phyloP scores from a whole-genome alignment of 257 asterid genomes.

The Primulina huaijiensis region DNA sequence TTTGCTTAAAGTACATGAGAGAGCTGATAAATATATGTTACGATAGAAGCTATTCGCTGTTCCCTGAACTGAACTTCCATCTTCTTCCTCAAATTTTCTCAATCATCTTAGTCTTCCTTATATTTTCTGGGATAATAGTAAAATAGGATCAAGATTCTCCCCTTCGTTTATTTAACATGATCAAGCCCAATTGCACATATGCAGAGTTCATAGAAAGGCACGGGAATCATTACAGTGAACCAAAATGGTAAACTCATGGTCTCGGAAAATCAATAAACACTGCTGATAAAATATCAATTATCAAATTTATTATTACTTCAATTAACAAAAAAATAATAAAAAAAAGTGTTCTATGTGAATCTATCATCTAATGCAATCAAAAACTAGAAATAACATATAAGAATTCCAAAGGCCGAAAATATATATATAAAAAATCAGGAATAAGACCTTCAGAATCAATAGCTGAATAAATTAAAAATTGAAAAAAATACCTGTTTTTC shows the following conservation, averaged over 20 bases:
- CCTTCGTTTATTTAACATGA: neutral
- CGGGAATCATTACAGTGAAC: neutral
- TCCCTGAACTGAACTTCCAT: neutral
- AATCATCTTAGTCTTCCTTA: neutral
- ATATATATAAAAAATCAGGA: neutral
- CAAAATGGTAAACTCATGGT: neutral
- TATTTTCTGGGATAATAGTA: neutral
- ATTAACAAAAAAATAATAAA: neutral
- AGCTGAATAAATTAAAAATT: neutral
- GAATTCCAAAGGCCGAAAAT: neutral
- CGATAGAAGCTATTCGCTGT: neutral
- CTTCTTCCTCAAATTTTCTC: neutral
- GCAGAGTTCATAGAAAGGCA: neutral
- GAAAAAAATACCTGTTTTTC: constrained; percentile 68
- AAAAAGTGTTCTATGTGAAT: neutral
- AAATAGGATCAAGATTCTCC: neutral
- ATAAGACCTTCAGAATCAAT: neutral
- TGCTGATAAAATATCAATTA: neutral
- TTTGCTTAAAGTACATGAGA: neutral
- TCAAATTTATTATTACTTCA: neutral
- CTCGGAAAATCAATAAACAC: neutral
- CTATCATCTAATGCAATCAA: neutral
- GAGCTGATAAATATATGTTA: neutral
- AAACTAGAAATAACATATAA: too few relatives aligned
- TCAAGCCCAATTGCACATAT: neutral